Evolutionary conservation across 1,139 yeast genomes (phyloP), one percentile per base, ranked within the genome.

Genomic region (Taiozyma sp.): DNA sequence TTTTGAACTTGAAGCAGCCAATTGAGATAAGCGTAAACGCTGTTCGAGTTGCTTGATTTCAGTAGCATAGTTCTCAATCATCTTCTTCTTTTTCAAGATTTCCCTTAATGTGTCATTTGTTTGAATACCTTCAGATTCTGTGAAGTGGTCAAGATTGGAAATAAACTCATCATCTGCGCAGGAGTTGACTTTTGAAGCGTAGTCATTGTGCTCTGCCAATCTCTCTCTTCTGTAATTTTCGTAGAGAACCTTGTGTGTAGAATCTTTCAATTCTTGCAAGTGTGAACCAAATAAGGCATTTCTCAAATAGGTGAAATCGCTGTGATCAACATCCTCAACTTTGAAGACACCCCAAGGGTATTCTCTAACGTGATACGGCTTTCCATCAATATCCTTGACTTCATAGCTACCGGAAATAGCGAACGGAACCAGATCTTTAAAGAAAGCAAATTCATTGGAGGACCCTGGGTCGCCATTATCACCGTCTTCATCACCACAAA

Each of bases 201-300:
- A 47, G 30, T 46, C 43, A 40, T 53, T 54, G 30, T 48, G 51
- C 46, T 53, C 52, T 16, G 75, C 71, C 60, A 81, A 74, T 47
- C 78, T 84, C 59, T 79, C 81, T n/a, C 88, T 83, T 73, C 93
- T 79, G 66, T 83, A 85, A 59, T 77, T 75, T 66, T 85, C 91
- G 67, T 85, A 85, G 54, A 85, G 74, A 51, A 75, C 71, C 52
- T 80, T 80, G 61, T 83, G 88, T 7, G 91, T 85, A 47, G 78
- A 69, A 57, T 84, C 89, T 66, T 84, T 85, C 60, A 85, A 77
- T 57, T 85, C 91, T 65, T 85, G 86, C 62, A 85, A 73, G 66
- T 85, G 91, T n/a, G 91, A 85, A 43, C 88, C 88, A 57, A 85
- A 73, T 54, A 85, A 68, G 7, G 84, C 83, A 53, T 84, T 81